phyloP scores from a whole-genome alignment of 345 rosid species.

The Adansonia digitata region DNA sequence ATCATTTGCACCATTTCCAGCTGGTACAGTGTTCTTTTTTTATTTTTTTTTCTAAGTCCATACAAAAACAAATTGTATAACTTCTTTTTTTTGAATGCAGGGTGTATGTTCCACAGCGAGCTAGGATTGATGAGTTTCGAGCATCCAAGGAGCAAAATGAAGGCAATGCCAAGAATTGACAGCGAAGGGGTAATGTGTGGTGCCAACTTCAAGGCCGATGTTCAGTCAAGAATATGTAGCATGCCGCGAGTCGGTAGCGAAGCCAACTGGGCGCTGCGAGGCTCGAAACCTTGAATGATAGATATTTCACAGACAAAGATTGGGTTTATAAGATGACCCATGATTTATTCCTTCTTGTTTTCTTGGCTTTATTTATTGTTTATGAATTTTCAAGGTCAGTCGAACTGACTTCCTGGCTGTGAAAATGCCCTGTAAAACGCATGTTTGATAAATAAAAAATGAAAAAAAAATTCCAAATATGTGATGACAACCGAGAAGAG shows the following conservation, averaged over 20 bases:
- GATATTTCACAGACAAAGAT: neutral
- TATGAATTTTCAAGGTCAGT: neutral
- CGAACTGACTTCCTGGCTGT: neutral
- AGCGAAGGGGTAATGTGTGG: conserved; percentile 75
- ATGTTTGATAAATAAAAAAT: neutral
- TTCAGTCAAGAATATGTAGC: conserved; percentile 28
- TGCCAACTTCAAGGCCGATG: conserved; percentile 66
- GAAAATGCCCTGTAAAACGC: neutral
- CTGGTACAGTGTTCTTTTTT: conserved; percentile 14
- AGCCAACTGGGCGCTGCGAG: conserved; percentile 64
- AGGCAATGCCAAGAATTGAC: conserved; percentile 66
- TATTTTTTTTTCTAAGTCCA: too few species aligned
- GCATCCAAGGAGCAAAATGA: conserved; percentile 48
- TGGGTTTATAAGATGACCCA: neutral
- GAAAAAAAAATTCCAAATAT: neutral
- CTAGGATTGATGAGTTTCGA: conserved; percentile 61
- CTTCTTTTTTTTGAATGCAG: conserved; percentile 6
- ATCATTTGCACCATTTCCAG: conserved; percentile 67
- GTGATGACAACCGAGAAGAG: neutral
- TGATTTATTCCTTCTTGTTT: neutral
- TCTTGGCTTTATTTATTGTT: neutral
- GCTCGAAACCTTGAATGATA: conserved; percentile 22
- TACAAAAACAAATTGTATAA: neutral
- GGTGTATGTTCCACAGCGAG: conserved; percentile 64
- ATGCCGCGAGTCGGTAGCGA: conserved; percentile 77